Evolutionary conservation across 495 filamentous ascomycete species (phyloP), one percentile per base, ranked within the genome.

Genomic region (Darksidea phi): DNA sequence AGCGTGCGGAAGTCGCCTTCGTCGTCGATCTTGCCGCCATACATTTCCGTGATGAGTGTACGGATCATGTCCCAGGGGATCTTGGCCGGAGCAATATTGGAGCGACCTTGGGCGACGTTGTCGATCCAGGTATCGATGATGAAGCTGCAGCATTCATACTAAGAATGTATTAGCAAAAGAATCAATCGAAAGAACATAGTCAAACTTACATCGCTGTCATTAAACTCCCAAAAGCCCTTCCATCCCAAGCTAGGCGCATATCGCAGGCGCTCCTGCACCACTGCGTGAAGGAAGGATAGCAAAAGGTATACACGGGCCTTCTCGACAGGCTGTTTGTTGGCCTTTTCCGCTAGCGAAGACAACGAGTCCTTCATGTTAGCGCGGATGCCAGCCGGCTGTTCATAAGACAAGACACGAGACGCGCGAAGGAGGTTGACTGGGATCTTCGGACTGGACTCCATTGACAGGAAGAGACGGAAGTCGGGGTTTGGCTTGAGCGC

Each of bases 171-270:
- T 71, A 78, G 76, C 71, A 61, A 20, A 38, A 12, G 28, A 12
- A 3, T 48, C 45, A 52, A 23, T 49, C 15, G 37, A 13, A 52
- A 11, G 5, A 43, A 10, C 37, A 23, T n/a, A 18, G 13, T 10
- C 55, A 59, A 50, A 83, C 91, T 87, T 83, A 97, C 92, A 75
- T 98, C 94, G 66, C 92, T 95, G 73, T 99, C 94, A 71, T 99
- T 99, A 72, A 99, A 99, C 77, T 99, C 94, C 94, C 94, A 99
- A 81, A 96, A 96, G 56, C 90, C 90, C 78, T 96, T 96, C 94
- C 95, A 97, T 52, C 94, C 94, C 55, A 99, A 81, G 51, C 82
- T 94, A 1, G 94, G 95, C 18, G 91, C 93, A 70, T 99, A 99
- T 58, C 94, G 89, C 62, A 99, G 79, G 67, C 94, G 80, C 73